phyloP scores from a whole-genome alignment of 2,329 filamentous ascomycete genomes.

The Massarina eburnea region DNA sequence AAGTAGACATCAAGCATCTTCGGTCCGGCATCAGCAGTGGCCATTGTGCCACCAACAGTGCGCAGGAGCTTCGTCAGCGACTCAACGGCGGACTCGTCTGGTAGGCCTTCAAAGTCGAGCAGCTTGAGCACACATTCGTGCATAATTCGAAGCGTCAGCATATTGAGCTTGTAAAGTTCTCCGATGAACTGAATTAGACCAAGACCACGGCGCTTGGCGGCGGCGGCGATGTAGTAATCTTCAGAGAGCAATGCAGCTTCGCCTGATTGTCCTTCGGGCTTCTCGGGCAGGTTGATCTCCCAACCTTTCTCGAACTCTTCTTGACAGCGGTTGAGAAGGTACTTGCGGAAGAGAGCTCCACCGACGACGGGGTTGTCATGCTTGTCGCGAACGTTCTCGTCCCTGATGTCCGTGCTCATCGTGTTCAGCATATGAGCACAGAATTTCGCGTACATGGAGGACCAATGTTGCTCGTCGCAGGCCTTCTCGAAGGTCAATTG shows the following conservation, averaged over 20 bases:
- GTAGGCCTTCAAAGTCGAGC: conserved; percentile 89
- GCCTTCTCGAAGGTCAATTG: conserved; percentile 99
- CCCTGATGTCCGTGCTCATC: conserved; percentile 92
- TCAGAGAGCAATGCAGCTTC: conserved; percentile 88
- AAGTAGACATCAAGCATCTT: conserved; percentile 95
- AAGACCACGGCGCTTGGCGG: conserved; percentile 93
- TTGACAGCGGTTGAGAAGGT: conserved; percentile 96
- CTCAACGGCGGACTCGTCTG: conserved; percentile 95
- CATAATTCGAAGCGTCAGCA: conserved; percentile 99
- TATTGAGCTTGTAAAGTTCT: conserved; percentile 80
- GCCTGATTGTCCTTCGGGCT: conserved; percentile 69
- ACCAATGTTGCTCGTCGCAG: conserved; percentile 97
- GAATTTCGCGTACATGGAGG: conserved; percentile 98
- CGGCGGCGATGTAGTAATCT: conserved; percentile 92
- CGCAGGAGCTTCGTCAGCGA: conserved; percentile 89
- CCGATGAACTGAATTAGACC: conserved; percentile 99
- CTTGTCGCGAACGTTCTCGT: conserved; percentile 93
- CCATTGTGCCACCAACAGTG: conserved; percentile 87
- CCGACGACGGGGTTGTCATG: conserved; percentile 84
- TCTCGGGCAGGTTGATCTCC: conserved; percentile 81
- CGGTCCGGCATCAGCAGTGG: conserved; percentile 75
- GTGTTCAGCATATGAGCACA: conserved; percentile 65
- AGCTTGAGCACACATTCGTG: conserved; percentile 98
- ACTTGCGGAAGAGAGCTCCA: conserved; percentile 95
- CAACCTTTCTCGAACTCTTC: conserved; percentile 71